These are phyloP conservation scores for Cordyceps farinosa DNA, from an alignment of 2,329 filamentous ascomycete genomes.

Conservation along the genomic window DNA sequence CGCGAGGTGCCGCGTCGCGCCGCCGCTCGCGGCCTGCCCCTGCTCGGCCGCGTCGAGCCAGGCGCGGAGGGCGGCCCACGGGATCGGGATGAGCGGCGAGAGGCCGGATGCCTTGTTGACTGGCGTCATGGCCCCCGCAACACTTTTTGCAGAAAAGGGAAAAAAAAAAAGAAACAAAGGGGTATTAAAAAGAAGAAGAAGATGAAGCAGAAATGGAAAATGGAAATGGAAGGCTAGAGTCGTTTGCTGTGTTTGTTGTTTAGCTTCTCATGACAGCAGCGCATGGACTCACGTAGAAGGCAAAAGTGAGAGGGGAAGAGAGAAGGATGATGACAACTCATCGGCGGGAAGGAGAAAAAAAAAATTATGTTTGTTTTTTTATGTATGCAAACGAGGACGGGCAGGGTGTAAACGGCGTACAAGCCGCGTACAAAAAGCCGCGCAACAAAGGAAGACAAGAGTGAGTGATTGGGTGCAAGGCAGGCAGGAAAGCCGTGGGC, in stretches of 20 bases:
- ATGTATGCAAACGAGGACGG: not conserved
- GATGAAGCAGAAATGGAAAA: not conserved
- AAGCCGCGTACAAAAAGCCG: not conserved
- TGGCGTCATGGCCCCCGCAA: not conserved
- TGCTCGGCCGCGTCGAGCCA: slow-evolving; percentile 42
- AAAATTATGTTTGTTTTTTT: not conserved
- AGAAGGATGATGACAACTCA: not conserved
- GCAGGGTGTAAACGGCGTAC: not conserved
- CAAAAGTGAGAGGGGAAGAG: not conserved
- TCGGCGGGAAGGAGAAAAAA: not conserved
- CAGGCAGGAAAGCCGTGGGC: too few species aligned
- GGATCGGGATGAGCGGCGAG: slow-evolving; percentile 21
- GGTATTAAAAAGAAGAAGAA: not conserved
- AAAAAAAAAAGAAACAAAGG: not conserved
- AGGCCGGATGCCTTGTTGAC: not conserved
- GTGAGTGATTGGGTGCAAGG: not conserved
- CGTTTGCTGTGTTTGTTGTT: not conserved
- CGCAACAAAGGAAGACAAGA: not conserved
- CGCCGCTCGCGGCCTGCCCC: slow-evolving; percentile 28
- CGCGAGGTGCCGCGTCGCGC: slow-evolving; percentile 21
- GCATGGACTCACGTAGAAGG: not conserved
- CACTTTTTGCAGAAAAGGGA: not conserved
- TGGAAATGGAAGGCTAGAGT: not conserved
- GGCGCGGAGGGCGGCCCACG: slow-evolving; percentile 35
- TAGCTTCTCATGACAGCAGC: too few species aligned